Conservation (phyloP, 768 basidiomycete species). For the Hygrocybe punicea region DNA sequence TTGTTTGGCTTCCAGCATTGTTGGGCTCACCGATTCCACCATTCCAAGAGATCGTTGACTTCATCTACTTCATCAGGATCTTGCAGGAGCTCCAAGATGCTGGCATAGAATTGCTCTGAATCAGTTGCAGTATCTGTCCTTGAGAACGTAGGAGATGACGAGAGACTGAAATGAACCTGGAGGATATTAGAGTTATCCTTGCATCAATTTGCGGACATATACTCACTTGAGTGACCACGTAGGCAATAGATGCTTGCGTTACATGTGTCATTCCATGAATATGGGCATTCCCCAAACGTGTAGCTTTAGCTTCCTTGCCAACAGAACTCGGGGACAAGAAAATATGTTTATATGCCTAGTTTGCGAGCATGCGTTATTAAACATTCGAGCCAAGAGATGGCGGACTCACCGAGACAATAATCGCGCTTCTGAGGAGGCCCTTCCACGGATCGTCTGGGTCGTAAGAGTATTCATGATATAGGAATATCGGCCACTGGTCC, state of each 20-base stretch:
- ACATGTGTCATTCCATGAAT: constrained; percentile 1
- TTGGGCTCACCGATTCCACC: neutral
- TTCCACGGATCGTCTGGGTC: constrained; percentile 16
- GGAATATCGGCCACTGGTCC: constrained; percentile 17
- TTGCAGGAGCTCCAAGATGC: neutral
- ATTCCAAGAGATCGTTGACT: neutral
- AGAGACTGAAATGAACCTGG: constrained; percentile 3
- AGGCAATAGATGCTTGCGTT: neutral
- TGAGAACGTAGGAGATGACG: neutral
- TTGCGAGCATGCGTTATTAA: neutral
- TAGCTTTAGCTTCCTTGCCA: constrained; percentile 7
- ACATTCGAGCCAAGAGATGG: neutral
- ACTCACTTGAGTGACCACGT: constrained; percentile 1
- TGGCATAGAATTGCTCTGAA: neutral
- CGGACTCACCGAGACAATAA: constrained; percentile 3
- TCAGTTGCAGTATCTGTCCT: neutral
- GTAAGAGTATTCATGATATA: constrained; percentile 15
- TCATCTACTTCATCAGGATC: neutral
- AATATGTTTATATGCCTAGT: constrained; percentile 13
- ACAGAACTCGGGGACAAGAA: constrained; percentile 1
- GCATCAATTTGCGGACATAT: neutral
- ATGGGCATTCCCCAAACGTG: constrained; percentile 3
- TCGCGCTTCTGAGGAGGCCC: constrained; percentile 7
- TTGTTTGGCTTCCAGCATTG: neutral
- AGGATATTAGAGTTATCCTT: neutral